Conservation (phyloP, 805 yeast species). For the Wickerhamiella slavikovae region DNA sequence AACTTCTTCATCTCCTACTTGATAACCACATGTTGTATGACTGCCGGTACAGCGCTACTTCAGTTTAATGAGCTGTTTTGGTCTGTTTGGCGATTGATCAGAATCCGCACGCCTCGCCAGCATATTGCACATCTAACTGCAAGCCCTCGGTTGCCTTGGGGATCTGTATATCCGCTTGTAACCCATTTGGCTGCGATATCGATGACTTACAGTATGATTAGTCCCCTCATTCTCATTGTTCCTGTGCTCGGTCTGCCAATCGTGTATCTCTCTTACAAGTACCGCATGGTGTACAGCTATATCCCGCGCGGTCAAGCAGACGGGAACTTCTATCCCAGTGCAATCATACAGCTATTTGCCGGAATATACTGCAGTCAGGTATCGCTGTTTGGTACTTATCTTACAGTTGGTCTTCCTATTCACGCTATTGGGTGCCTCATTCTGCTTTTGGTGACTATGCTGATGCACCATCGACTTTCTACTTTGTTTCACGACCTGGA, state of each 20-base stretch:
- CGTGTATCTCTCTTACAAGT: slow-evolving; percentile 46
- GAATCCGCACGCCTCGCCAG: slow-evolving; percentile 43
- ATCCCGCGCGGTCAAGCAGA: slow-evolving; percentile 15
- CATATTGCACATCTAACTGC: slow-evolving; percentile 25
- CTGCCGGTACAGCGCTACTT: slow-evolving; percentile 51
- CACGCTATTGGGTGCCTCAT: slow-evolving; percentile 35
- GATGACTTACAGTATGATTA: slow-evolving; percentile 52
- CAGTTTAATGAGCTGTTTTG: slow-evolving; percentile 31
- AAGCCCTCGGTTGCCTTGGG: slow-evolving; percentile 44
- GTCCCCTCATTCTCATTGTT: slow-evolving; percentile 56
- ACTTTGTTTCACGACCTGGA: slow-evolving; percentile 21
- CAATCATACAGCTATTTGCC: slow-evolving; percentile 53
- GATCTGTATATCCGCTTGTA: slow-evolving; percentile 53
- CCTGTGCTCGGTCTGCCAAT: slow-evolving; percentile 35
- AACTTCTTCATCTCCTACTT: slow-evolving; percentile 68
- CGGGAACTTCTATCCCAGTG: slow-evolving; percentile 54
- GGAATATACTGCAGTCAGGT: slow-evolving; percentile 70
- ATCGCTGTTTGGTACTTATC: slow-evolving; percentile 56
- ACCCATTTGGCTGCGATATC: slow-evolving; percentile 66
- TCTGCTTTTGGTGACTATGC: slow-evolving; percentile 31
- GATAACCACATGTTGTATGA: slow-evolving; percentile 51
- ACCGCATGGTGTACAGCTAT: slow-evolving; percentile 35
- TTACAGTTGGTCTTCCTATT: slow-evolving; percentile 31
- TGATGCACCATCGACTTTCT: slow-evolving; percentile 34
- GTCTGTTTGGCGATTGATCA: slow-evolving; percentile 18